Percentiles rank a stretch among this genome's conserved stretches.
These are phyloP conservation scores for Lophiotrema nucula DNA, from an alignment of 495 filamentous ascomycete species.

Conservation along the genomic window DNA sequence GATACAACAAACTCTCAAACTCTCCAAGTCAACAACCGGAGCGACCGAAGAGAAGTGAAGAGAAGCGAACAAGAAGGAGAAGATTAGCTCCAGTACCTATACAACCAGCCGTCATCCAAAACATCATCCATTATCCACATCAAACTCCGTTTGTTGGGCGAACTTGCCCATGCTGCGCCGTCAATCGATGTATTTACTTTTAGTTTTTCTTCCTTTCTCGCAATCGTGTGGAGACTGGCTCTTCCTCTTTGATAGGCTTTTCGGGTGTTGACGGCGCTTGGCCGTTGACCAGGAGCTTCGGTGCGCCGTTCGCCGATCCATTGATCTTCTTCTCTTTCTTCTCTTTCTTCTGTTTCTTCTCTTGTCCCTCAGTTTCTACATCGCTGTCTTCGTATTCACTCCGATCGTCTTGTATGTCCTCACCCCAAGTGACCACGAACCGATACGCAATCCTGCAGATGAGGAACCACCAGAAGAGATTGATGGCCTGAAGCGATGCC, in stretches of 20 bases:
- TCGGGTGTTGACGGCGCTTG: constrained; percentile 1
- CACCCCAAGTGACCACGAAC: constrained; percentile 25
- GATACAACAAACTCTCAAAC: too few relatives aligned
- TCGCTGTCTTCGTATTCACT: constrained; percentile 43
- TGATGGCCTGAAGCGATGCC: constrained; percentile 41
- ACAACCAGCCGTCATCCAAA: too few relatives aligned
- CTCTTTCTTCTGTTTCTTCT: neutral
- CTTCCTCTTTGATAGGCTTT: neutral
- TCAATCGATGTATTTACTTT: too few relatives aligned
- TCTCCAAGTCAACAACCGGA: too few relatives aligned
- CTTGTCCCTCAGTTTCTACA: constrained; percentile 29
- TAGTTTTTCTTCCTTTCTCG: constrained; percentile 13
- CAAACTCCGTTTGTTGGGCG: too few relatives aligned
- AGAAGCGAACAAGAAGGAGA: too few relatives aligned
- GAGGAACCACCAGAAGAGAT: constrained; percentile 44
- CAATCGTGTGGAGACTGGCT: neutral
- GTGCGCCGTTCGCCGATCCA: constrained; percentile 11
- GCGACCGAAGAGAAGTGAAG: too few relatives aligned
- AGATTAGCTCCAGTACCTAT: too few relatives aligned
- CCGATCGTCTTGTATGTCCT: constrained; percentile 38
- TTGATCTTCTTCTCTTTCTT: neutral
- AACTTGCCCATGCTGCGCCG: too few relatives aligned
- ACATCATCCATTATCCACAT: too few relatives aligned
- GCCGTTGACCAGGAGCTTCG: constrained; percentile 22
- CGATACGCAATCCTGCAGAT: constrained; percentile 39